Percentiles rank a stretch among this genome's conserved stretches.
Evolutionary conservation across 176 grass and related monocot genomes (phyloP).

Genomic region (Phyllostachys edulis): DNA sequence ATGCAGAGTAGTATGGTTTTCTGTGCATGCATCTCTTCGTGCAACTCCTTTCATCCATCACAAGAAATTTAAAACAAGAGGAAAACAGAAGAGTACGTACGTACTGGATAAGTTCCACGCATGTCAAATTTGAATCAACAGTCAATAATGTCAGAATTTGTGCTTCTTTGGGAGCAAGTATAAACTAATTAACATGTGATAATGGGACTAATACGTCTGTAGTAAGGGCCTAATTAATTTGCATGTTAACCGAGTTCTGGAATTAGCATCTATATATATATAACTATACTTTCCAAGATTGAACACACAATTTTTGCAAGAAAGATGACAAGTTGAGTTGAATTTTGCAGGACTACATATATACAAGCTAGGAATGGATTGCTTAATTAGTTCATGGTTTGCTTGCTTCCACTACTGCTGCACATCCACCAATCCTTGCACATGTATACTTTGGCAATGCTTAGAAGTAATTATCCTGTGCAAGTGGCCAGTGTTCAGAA

Average conservation of each 20-base stretch:
- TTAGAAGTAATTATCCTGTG: neutral
- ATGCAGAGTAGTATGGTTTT: conserved; percentile 13
- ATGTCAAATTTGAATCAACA: neutral
- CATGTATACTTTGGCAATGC: neutral
- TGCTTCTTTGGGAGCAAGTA: neutral
- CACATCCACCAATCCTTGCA: neutral
- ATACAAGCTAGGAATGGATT: neutral
- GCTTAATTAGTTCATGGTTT: neutral
- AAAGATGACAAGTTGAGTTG: neutral
- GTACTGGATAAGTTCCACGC: neutral
- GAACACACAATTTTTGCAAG: neutral
- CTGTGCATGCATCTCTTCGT: conserved; percentile 10
- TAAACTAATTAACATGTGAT: neutral
- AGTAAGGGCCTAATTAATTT: conserved; percentile 15
- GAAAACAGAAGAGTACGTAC: neutral
- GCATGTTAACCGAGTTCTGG: neutral
- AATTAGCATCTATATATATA: conserved; percentile 18
- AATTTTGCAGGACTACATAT: neutral
- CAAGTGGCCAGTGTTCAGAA: no score
- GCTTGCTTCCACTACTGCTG: neutral
- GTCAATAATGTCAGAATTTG: neutral
- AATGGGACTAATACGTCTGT: neutral
- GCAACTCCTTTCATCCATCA: neutral
- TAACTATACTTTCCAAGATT: neutral
- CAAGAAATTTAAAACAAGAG: neutral